Evolutionary conservation across 1,284 basidiomycete genomes (phyloP).

Genomic region (Lentinus polychrous): DNA sequence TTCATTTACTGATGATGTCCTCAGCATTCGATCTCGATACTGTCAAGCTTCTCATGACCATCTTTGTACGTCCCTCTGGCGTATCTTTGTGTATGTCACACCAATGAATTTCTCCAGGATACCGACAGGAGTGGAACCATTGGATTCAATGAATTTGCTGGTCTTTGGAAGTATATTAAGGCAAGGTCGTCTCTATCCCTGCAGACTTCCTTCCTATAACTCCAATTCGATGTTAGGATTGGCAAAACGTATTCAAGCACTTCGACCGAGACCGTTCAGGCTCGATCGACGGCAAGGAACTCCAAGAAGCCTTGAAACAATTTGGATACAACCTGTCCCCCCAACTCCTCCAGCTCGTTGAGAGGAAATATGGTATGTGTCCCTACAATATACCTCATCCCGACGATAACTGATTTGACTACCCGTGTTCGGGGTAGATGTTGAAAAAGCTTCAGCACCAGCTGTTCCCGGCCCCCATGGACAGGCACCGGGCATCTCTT

Average conservation of each 20-base stretch:
- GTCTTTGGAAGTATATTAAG: conserved; percentile 78
- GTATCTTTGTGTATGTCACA: background rate
- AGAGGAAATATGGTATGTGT: conserved; percentile 59
- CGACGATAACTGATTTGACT: conserved; percentile 10
- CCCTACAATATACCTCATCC: background rate
- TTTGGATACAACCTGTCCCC: conserved; percentile 72
- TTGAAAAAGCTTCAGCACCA: conserved; percentile 41
- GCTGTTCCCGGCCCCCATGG: conserved; percentile 16
- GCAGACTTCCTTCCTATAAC: background rate
- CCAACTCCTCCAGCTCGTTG: conserved; percentile 50
- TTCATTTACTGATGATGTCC: background rate
- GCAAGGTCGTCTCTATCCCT: conserved; percentile 19
- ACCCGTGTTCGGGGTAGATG: conserved; percentile 36
- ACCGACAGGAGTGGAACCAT: conserved; percentile 69
- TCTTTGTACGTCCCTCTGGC: conserved; percentile 50
- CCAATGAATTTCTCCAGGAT: conserved; percentile 36
- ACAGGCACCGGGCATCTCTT: conserved; percentile 55
- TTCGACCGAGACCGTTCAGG: conserved; percentile 75
- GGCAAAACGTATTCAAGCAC: conserved; percentile 75
- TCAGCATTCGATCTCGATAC: conserved; percentile 77
- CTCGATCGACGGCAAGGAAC: conserved; percentile 61
- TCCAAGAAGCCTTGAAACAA: conserved; percentile 56
- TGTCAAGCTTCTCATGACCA: conserved; percentile 74
- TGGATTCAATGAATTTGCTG: conserved; percentile 71
- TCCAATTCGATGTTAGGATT: conserved; percentile 36